These are phyloP conservation scores for Cyclotella distinguenda DNA, from an alignment of 108 stramenopile genomes.

Conservation along the genomic window DNA sequence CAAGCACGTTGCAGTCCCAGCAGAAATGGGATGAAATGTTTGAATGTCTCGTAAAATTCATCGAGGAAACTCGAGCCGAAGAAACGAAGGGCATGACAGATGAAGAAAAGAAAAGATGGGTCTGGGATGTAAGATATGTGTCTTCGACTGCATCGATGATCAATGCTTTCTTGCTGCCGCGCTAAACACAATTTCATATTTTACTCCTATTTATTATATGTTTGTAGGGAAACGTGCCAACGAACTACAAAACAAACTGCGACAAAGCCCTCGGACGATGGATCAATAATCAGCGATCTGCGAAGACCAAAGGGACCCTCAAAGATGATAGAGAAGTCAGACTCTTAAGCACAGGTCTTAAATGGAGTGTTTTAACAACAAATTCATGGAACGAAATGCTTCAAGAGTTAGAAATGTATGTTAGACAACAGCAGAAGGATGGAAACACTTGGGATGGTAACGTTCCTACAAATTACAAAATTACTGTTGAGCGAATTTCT, in stretches of 20 bases:
- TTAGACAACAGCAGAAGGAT: slow-evolving; percentile 56
- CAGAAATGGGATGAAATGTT: slow-evolving; percentile 92
- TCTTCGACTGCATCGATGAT: not conserved
- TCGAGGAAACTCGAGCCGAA: slow-evolving; percentile 61
- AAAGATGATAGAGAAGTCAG: slow-evolving; percentile 77
- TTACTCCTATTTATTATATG: not conserved
- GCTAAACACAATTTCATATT: not conserved
- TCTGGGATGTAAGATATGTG: slow-evolving; percentile 68
- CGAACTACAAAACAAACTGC: slow-evolving; percentile 60
- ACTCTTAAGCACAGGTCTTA: slow-evolving; percentile 78
- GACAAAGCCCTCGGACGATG: slow-evolving; percentile 86
- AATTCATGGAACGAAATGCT: slow-evolving; percentile 88
- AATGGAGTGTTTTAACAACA: slow-evolving; percentile 88
- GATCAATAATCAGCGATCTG: slow-evolving; percentile 89
- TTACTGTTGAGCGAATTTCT: slow-evolving; percentile 45
- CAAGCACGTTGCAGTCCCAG: slow-evolving; percentile 50
- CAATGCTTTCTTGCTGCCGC: not conserved
- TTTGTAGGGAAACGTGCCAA: slow-evolving; percentile 56
- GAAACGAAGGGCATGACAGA: slow-evolving; percentile 58
- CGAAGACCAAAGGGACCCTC: slow-evolving; percentile 77
- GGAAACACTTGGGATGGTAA: slow-evolving; percentile 69
- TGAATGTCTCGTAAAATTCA: slow-evolving; percentile 68
- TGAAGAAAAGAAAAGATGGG: slow-evolving; percentile 61
- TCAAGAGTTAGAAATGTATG: slow-evolving; percentile 77
- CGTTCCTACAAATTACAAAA: slow-evolving; percentile 83